Evolutionary conservation across 148 eudicot genomes (phyloP), one percentile per base, ranked within the genome.

Genomic region (Euryodendron excelsum): DNA sequence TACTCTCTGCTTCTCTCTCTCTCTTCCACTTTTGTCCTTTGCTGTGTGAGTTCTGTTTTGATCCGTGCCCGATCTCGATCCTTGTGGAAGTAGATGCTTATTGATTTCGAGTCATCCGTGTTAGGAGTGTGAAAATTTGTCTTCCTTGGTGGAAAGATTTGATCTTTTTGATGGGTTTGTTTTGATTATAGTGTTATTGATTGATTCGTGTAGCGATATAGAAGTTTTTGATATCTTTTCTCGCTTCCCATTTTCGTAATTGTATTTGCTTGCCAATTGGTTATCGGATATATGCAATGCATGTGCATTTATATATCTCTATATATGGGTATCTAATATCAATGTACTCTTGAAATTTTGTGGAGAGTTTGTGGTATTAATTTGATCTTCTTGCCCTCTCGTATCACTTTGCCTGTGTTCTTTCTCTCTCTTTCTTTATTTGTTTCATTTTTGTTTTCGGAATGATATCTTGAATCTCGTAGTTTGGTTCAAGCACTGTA

Each of bases 61-160:
- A 76, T 76, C 41, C 23, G n/a, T 63, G 15, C 59, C 63, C 44
- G 80, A 78, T 79, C 69, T 79, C 18, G 76, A 59, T 79, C 34
- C 69, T 18, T 21, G 50, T 45, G 21, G 41, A 70, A 76, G 75
- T 70, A 78, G 36, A 30, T 70, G 25, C 28, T 27, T 5, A 52
- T 56, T 67, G 20, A 37, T 56, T 39, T 6, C 39, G 21, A 28
- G 10, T 66, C 23, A 25, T 39, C 17, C 27, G 25, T 9, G 5
- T 69, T 56, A 25, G 37, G 36, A n/a, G 11, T 67, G 53, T 27
- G 25, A 52, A 60, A 14, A 15, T 55, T 56, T 52, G 31, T 53
- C 48, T 77, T 21, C 50, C 37, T 77, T 11, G 18, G 27, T 5
- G 21, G 9, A 36, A 78, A 69, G 44, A 20, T 69, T 77, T 59